A percentile compares a stretch with the other conserved stretches of the same genome.
Conservation (phyloP, 345 rosid species). For the Draba incana region DNA sequence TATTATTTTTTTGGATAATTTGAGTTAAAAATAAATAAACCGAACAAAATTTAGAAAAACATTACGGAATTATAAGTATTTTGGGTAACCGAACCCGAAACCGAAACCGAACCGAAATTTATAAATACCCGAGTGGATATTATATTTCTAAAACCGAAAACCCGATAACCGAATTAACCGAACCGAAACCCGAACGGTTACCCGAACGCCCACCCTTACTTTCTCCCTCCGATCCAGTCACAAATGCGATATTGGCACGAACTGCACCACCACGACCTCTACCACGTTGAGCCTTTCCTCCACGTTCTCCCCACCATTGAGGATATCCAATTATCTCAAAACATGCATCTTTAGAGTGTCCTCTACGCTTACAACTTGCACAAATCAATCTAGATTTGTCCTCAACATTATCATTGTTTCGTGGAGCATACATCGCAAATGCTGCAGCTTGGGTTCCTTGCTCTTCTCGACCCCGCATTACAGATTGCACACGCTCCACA, state of each 20-base stretch:
- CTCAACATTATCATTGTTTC: background rate
- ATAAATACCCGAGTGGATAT: too few relatives aligned
- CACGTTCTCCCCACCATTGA: background rate
- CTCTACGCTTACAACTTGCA: background rate
- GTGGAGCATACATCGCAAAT: background rate
- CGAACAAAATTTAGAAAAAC: too few relatives aligned
- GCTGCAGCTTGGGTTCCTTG: background rate
- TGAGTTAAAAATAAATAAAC: too few relatives aligned
- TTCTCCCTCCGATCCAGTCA: background rate
- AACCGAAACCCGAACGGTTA: too few relatives aligned
- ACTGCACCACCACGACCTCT: background rate
- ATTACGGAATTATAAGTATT: too few relatives aligned
- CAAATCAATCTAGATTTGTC: background rate
- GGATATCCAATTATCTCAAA: background rate
- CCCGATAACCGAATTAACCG: too few relatives aligned
- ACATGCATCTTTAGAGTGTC: background rate
- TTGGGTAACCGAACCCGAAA: too few relatives aligned
- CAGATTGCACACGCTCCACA: background rate
- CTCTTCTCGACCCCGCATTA: background rate
- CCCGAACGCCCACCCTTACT: too few relatives aligned
- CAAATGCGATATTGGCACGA: background rate
- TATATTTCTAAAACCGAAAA: too few relatives aligned
- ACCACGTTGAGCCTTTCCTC: background rate
- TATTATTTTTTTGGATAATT: too few relatives aligned
- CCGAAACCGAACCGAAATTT: too few relatives aligned